Base-by-base conservation (phyloP, 75 land plant genomes). In the Ceratopteris richardii region DNA sequence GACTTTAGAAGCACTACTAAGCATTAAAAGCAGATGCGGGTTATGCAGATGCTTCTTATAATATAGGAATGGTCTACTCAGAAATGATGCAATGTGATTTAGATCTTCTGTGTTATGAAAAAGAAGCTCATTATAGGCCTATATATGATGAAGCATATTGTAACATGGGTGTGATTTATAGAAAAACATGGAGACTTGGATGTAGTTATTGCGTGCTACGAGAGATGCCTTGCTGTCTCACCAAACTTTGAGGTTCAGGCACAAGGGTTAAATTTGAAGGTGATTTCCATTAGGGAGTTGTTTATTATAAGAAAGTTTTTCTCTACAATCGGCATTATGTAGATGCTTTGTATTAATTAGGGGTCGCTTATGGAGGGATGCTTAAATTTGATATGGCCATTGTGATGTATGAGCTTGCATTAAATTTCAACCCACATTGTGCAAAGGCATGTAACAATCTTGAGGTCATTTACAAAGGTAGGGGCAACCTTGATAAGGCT, bases 31-130 rank as follows among this genome's bases (percentile, higher is more conserved):
- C 88, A 37, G 98, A 89, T 59, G 69, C 75, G 48, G 71, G 66
- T 51, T 93, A 93, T 80, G 98, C 98, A n/a, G n/a, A n/a, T 95
- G 98, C 39, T 95, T 93, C 55, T 95, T 93, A 31, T 93, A 93
- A 63, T 93, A 95, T n/a, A n/a, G n/a, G n/a, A n/a, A n/a, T n/a
- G n/a, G n/a, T n/a, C n/a, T n/a, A n/a, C n/a, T n/a, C n/a, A n/a
- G 98, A 93, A 66, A 78, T 93, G 96, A 82, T 89, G 82, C 96
- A 93, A 74, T 93, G 80, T 69, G 96, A 93, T 44, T 56, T 63
- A 56, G 98, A 95, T 39, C 87, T 93, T 29, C 73, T 40, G 56
- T 93, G 86, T 60, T 93, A 93, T 72, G 98, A 93, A 78, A 93
- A 93, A 54, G 98, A 95, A 61, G 98, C 90, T 25, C 12, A 66